Base-by-base conservation (phyloP, 2,329 filamentous ascomycete species). In the Pyrenophora tritici-repentis region DNA sequence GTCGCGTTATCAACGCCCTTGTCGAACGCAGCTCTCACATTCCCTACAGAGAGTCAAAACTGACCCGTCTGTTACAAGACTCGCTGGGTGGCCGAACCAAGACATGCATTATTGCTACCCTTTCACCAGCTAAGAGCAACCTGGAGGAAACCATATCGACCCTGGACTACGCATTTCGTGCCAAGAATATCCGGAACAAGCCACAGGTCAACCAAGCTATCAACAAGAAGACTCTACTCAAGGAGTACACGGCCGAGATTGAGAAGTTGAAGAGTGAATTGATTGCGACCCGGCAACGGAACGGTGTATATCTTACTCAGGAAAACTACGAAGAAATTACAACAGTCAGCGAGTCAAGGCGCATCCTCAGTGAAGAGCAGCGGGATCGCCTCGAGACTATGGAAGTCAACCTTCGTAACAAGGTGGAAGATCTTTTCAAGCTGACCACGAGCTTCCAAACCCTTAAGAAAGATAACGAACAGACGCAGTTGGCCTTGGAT, bases 151-250 rank as follows among this genome's bases (percentile, higher is more conserved):
- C 95, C 0, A 97, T 99, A 53, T 97, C 94, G 0, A 99, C 95
- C 0, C 82, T 99, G 1, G 94, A 99, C 72, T 99, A 99, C 70
- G 95, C 94, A 9, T 97, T 97, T 76, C 85, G 94, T 39, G 94
- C 94, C 13, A 99, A 99, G 79, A 97, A 99, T 63, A 99, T 99
- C 66, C 89, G 90, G 42, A 99, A 99, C 75, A 97, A 97, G 75
- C 95, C 94, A 0, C 94, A 99, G 68, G 82, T 96, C 64, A 99
- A 97, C 74, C 89, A 91, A 41, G 84, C 90, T 68, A 85, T 97
- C 58, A 92, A 90, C 58, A 99, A 97, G 75, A 96, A 94, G 76
- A 96, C 91, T 3, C 75, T 99, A 10, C 81, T 99, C 9, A 87
- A 84, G 53, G 94, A 99, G 59, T 96, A 96, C 59, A 94, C 93